Conservation (phyloP, 1,284 basidiomycete species). For the Macrocystidia cucumis region DNA sequence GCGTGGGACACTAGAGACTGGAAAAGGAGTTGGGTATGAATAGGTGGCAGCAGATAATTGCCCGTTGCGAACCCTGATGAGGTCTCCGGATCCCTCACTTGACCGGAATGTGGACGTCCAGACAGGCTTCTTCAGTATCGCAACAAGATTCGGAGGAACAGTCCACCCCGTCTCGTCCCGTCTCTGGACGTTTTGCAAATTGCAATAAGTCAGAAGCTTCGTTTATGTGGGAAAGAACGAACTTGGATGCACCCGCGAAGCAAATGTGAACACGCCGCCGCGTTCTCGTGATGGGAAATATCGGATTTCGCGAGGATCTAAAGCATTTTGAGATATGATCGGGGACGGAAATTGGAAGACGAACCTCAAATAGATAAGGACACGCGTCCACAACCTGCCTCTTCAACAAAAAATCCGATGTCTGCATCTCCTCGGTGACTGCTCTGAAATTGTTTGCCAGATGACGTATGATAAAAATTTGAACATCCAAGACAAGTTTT, state of each 20-base stretch:
- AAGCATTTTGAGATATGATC: constrained; percentile 4
- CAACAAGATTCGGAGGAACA: constrained; percentile 32
- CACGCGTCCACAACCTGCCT: constrained; percentile 39
- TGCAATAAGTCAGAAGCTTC: constrained; percentile 12
- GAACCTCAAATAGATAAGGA: constrained; percentile 41
- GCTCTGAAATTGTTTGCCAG: constrained; percentile 29
- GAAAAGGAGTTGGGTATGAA: constrained; percentile 40
- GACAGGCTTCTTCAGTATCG: constrained; percentile 32
- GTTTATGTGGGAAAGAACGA: constrained; percentile 15
- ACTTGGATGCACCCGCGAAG: constrained; percentile 35
- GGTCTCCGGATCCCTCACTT: constrained; percentile 33
- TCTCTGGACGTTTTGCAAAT: too few species aligned
- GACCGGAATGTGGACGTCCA: constrained; percentile 21
- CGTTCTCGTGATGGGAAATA: constrained; percentile 21
- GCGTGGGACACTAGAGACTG: constrained; percentile 34
- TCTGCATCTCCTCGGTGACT: constrained; percentile 17
- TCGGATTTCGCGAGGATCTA: constrained; percentile 21
- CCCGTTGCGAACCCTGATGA: constrained; percentile 63
- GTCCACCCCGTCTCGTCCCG: constrained; percentile 34
- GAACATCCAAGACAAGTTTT: constrained; percentile 33
- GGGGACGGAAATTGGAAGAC: constrained; percentile 8
- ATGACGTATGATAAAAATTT: constrained; percentile 33
- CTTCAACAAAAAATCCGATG: constrained; percentile 20
- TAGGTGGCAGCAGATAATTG: constrained; percentile 33
- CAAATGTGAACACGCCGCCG: constrained; percentile 29